Evolutionary conservation across 2,329 filamentous ascomycete species (phyloP).

Genomic region (Dichotomopilus funicola): DNA sequence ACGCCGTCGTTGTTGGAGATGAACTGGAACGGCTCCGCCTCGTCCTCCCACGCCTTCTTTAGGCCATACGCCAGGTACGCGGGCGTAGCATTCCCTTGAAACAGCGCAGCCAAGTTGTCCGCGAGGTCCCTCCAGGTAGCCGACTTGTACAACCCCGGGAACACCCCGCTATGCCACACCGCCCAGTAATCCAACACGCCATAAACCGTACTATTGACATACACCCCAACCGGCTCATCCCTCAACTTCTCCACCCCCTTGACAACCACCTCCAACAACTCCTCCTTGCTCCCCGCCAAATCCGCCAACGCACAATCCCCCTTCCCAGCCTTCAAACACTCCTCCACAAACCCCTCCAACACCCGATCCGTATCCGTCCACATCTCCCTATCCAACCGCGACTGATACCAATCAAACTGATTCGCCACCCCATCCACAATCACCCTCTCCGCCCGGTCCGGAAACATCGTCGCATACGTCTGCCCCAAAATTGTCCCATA

Average conservation of each 20-base stretch:
- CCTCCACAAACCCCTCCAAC: constrained; percentile 37
- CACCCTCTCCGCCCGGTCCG: constrained; percentile 30
- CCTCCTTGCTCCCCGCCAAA: constrained; percentile 32
- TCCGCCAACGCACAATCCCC: constrained; percentile 37
- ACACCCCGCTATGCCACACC: constrained; percentile 33
- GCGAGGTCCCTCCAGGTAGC: constrained; percentile 33
- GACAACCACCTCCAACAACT: constrained; percentile 30
- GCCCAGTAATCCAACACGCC: constrained; percentile 33
- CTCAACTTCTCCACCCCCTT: constrained; percentile 29
- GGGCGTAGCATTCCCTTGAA: constrained; percentile 36
- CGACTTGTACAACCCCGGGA: constrained; percentile 35
- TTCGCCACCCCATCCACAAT: constrained; percentile 32
- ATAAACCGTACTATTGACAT: constrained; percentile 36
- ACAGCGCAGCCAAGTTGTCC: constrained; percentile 29
- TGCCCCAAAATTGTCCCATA: constrained; percentile 36
- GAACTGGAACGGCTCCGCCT: constrained; percentile 27
- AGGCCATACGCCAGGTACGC: constrained; percentile 32
- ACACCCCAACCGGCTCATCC: constrained; percentile 35
- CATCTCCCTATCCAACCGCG: constrained; percentile 32
- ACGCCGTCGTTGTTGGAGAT: constrained; percentile 29
- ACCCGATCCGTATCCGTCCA: constrained; percentile 39
- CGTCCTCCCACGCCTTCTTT: constrained; percentile 12
- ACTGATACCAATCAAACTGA: constrained; percentile 36
- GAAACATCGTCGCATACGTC: constrained; percentile 35
- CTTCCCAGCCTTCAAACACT: constrained; percentile 41